phyloP scores from a whole-genome alignment of 495 filamentous ascomycete genomes.

The Chaetomium tenue region DNA sequence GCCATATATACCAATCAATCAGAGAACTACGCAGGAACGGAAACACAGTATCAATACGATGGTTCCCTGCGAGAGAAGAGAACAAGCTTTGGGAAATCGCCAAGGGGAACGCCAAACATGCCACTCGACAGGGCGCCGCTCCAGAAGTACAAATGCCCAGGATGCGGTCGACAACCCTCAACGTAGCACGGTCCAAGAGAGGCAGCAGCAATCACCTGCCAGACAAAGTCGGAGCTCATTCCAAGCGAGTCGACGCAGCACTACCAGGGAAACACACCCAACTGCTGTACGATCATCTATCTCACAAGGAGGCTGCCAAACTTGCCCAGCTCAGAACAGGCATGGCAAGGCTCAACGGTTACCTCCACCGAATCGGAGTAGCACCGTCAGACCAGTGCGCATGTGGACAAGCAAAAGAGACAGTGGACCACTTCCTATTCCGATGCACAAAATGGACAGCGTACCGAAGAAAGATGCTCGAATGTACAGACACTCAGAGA shows the following conservation, averaged over 20 bases:
- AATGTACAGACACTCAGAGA: not conserved
- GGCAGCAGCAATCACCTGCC: not conserved
- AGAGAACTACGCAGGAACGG: too few relatives aligned
- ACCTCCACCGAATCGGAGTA: not conserved
- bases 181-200: not conserved
- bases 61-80: too few relatives aligned
- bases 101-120: not conserved
- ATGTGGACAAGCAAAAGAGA: conserved; percentile 1
- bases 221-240: not conserved
- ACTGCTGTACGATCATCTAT: not conserved
- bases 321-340: conserved; percentile 2
- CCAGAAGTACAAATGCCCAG: not conserved
- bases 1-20: too few relatives aligned
- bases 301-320: not conserved
- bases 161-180: not conserved
- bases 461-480: not conserved
- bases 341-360: not conserved
- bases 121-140: not conserved
- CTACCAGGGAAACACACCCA: not conserved
- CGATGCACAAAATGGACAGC: not conserved
- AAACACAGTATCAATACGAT: too few relatives aligned
- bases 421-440: conserved; percentile 3
- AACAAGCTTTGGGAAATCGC: not conserved
- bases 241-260: not conserved
- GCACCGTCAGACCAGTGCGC: not conserved